These are phyloP conservation scores for Alternaria sp. DNA, from an alignment of 2,329 filamentous ascomycete genomes.

Conservation along the genomic window DNA sequence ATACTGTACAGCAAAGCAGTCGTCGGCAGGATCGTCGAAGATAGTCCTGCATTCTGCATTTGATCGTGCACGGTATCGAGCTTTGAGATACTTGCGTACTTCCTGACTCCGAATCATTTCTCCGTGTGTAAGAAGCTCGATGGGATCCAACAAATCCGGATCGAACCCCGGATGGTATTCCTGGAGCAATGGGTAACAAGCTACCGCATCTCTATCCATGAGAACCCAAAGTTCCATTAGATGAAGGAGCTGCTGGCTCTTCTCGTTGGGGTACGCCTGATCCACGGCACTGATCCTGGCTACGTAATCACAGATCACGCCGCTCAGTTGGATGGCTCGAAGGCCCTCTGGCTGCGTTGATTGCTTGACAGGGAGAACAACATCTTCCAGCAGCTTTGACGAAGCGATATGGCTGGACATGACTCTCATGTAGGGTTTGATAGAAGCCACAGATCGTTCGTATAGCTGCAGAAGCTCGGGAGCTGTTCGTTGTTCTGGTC, in stretches of 20 bases:
- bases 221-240: constrained; percentile 64
- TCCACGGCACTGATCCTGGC: constrained; percentile 24
- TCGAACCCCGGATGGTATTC: constrained; percentile 61
- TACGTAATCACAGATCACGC: constrained; percentile 13
- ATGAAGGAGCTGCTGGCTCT: constrained; percentile 60
- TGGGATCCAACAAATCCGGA: constrained; percentile 58
- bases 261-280: constrained; percentile 52
- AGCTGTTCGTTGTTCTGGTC: neutral
- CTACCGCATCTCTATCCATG: constrained; percentile 59
- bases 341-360: neutral
- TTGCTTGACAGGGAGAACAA: constrained; percentile 39
- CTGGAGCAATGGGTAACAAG: constrained; percentile 55
- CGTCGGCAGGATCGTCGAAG: constrained; percentile 52
- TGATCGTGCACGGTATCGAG: constrained; percentile 38
- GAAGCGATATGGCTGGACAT: constrained; percentile 13
- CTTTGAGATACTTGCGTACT: constrained; percentile 59
- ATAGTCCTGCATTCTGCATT: constrained; percentile 49
- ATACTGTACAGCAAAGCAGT: constrained; percentile 57
- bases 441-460: constrained; percentile 9
- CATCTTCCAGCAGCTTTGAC: constrained; percentile 22
- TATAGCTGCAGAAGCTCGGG: constrained; percentile 22
- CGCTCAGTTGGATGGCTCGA: constrained; percentile 52
- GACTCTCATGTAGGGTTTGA: constrained; percentile 23
- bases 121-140: constrained; percentile 56
- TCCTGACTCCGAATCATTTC: constrained; percentile 60